These are phyloP conservation scores for Achlya hypogyna DNA, from an alignment of 352 stramenopile species.

Conservation along the genomic window DNA sequence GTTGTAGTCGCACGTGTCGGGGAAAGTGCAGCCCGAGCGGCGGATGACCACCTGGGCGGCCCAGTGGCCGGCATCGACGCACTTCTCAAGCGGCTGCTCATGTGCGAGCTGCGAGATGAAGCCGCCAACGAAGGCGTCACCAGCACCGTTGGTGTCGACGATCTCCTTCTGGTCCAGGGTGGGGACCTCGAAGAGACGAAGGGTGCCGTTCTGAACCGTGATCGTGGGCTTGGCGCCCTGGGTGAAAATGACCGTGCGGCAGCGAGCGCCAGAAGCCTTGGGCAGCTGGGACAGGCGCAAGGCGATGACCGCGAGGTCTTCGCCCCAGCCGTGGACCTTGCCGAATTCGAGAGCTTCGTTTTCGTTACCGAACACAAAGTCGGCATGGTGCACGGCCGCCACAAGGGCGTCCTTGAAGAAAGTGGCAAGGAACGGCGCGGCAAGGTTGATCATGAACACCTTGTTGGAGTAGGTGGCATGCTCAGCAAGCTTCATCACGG, in stretches of 20 bases:
- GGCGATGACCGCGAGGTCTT: constrained; percentile 85
- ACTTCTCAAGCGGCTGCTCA: constrained; percentile 80
- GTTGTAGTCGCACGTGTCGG: constrained; percentile 86
- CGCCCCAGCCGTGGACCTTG: constrained; percentile 83
- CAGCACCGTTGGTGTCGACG: constrained; percentile 98
- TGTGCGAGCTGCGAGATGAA: constrained; percentile 93
- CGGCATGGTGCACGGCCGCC: constrained; percentile 89
- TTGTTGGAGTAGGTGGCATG: constrained; percentile 91
- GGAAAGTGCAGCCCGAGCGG: constrained; percentile 94
- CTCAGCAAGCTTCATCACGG: constrained; percentile 89
- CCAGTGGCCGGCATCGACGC: constrained; percentile 95
- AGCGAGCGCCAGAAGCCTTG: constrained; percentile 87
- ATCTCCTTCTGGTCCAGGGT: constrained; percentile 84
- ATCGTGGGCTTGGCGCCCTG: constrained; percentile 94
- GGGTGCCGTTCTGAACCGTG: constrained; percentile 90
- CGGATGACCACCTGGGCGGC: constrained; percentile 96
- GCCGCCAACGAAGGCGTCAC: constrained; percentile 98
- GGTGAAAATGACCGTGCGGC: constrained; percentile 97
- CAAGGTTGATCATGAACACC: constrained; percentile 96
- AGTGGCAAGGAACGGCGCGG: constrained; percentile 97
- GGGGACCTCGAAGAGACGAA: constrained; percentile 89
- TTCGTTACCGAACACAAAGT: constrained; percentile 99
- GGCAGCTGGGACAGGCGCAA: constrained; percentile 88
- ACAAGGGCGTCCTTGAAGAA: constrained; percentile 97
- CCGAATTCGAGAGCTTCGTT: constrained; percentile 95